These are phyloP conservation scores for Rhodotorula taiwanensis DNA, from an alignment of 768 basidiomycete genomes.

Conservation along the genomic window DNA sequence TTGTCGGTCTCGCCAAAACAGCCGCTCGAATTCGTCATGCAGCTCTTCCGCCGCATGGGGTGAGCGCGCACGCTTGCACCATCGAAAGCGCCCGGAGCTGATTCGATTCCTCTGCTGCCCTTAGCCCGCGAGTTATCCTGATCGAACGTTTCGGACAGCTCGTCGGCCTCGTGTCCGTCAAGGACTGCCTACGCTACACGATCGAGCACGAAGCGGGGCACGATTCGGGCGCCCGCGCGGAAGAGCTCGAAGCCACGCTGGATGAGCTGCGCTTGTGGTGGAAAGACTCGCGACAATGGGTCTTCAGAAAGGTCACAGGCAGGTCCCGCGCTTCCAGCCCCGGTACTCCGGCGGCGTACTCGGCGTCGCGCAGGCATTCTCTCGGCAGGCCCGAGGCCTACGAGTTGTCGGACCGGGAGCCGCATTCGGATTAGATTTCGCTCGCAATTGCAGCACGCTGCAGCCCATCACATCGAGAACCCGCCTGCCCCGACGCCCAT, in stretches of 20 bases:
- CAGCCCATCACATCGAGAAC: too few relatives aligned
- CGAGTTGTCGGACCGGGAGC: too few relatives aligned
- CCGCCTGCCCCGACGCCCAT: too few relatives aligned
- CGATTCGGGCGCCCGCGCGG: constrained; percentile 14
- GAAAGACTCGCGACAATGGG: constrained; percentile 24
- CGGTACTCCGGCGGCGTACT: too few relatives aligned
- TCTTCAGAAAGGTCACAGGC: constrained; percentile 16
- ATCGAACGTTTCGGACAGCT: constrained; percentile 79
- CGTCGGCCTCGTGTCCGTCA: constrained; percentile 83
- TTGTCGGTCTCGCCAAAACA: constrained; percentile 85
- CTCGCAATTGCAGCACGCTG: too few relatives aligned
- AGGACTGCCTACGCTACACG: constrained; percentile 88
- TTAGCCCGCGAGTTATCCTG: constrained; percentile 76
- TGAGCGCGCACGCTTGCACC: constrained; percentile 48
- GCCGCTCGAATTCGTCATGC: constrained; percentile 93
- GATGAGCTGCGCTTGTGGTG: constrained; percentile 38
- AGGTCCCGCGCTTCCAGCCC: not conserved
- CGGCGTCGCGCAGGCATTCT: too few relatives aligned
- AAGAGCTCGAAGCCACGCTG: constrained; percentile 39
- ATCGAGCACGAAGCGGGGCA: constrained; percentile 44
- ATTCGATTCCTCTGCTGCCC: not conserved
- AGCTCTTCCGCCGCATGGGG: constrained; percentile 97
- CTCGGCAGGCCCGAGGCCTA: too few relatives aligned
- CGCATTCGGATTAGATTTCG: too few relatives aligned
- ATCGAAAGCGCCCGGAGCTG: not conserved